Evolutionary conservation across 2,329 filamentous ascomycete species (phyloP).

Genomic region (Ophiostoma sp.): DNA sequence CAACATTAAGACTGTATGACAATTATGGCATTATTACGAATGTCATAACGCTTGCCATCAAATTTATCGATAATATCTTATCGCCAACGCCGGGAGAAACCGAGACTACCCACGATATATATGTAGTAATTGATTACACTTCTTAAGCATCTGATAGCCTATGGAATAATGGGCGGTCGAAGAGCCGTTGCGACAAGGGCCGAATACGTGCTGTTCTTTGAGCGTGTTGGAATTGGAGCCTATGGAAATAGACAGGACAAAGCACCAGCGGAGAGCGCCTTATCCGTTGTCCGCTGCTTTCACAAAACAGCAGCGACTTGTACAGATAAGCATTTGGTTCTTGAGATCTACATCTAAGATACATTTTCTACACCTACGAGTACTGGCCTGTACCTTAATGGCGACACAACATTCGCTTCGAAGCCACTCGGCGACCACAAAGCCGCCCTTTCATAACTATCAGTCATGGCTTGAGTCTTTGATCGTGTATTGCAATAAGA

Average conservation of each 20-base stretch:
- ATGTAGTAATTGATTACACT: no score
- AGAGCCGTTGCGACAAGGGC: neutral
- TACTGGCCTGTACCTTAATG: neutral
- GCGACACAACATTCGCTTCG: no score
- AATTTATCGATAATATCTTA: neutral
- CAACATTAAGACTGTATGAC: neutral
- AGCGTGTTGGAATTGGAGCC: neutral
- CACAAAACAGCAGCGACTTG: neutral
- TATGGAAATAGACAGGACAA: neutral
- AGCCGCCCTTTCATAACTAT: neutral
- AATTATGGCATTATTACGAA: neutral
- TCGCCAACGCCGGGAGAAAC: neutral
- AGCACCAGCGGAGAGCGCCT: no score
- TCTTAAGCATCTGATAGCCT: neutral
- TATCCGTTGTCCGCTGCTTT: no score
- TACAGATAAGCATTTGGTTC: neutral
- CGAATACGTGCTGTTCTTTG: neutral
- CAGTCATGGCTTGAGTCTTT: neutral
- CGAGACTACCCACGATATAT: neutral
- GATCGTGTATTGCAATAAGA: neutral
- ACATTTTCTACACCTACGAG: neutral
- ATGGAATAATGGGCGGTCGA: neutral
- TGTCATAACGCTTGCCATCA: neutral
- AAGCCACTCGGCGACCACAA: neutral
- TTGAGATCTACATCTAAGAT: neutral